phyloP scores from a whole-genome alignment of 1,139 yeast species.

The Zygosaccharomyces pseudobailii region DNA sequence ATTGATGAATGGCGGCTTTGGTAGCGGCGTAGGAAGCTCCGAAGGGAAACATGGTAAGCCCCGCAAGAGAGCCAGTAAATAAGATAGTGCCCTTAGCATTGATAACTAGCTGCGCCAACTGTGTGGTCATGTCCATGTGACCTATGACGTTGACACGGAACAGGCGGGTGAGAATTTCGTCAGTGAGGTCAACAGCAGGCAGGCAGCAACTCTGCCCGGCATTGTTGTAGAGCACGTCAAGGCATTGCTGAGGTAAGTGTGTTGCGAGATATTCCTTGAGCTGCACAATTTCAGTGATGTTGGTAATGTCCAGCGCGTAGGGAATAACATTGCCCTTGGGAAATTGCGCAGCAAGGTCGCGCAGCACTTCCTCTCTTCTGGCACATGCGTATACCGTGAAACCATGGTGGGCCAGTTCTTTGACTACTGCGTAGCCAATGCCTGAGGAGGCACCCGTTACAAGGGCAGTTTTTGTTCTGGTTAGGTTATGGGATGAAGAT shows the following conservation, averaged over 20 bases:
- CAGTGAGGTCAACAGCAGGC: slow-evolving; percentile 65
- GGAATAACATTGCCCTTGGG: slow-evolving; percentile 31
- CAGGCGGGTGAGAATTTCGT: slow-evolving; percentile 50
- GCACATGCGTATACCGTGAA: slow-evolving; percentile 71
- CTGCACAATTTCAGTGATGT: slow-evolving; percentile 44
- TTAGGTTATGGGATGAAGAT: not conserved
- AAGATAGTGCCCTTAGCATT: slow-evolving; percentile 67
- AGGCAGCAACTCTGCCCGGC: slow-evolving; percentile 67
- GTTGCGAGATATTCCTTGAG: slow-evolving; percentile 41
- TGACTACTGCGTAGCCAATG: slow-evolving; percentile 64
- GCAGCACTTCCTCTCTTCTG: slow-evolving; percentile 61
- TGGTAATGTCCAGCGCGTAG: slow-evolving; percentile 49
- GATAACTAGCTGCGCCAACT: slow-evolving; percentile 52
- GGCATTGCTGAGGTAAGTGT: slow-evolving; percentile 41
- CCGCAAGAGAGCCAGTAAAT: slow-evolving; percentile 72
- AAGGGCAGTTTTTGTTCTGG: slow-evolving; percentile 40
- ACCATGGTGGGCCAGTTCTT: slow-evolving; percentile 59
- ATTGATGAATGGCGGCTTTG: slow-evolving; percentile 74
- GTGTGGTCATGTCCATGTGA: slow-evolving; percentile 59
- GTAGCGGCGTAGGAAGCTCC: slow-evolving; percentile 63
- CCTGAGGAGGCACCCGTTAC: slow-evolving; percentile 84
- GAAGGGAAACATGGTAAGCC: slow-evolving; percentile 65
- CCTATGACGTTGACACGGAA: slow-evolving; percentile 69
- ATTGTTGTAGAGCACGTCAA: slow-evolving; percentile 64
- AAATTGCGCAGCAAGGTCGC: slow-evolving; percentile 37